phyloP scores from a whole-genome alignment of 148 eudicot species.

The Dianthus caryophyllus region DNA sequence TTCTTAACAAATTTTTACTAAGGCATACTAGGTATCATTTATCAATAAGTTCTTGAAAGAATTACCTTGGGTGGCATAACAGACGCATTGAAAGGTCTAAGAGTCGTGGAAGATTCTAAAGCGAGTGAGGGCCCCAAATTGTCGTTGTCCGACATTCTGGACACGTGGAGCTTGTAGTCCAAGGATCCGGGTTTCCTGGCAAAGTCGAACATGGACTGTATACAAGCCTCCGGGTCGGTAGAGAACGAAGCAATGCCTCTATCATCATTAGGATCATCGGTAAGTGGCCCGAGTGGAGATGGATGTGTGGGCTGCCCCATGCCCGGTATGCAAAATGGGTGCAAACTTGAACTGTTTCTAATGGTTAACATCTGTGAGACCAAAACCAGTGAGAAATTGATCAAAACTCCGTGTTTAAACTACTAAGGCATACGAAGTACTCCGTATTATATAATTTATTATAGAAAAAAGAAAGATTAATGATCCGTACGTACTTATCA shows the following conservation, averaged over 20 bases:
- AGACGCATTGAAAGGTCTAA: conserved; percentile 38
- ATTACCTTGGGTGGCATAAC: conserved; percentile 56
- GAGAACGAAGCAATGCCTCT: conserved; percentile 32
- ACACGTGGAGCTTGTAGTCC: conserved; percentile 29
- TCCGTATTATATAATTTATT: no score
- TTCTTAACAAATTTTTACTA: background rate
- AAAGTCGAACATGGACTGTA: conserved; percentile 35
- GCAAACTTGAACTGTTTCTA: conserved; percentile 71
- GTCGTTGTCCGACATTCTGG: conserved; percentile 25
- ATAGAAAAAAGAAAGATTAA: background rate
- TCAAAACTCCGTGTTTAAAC: no score
- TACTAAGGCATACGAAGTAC: no score
- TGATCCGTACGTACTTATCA: no score
- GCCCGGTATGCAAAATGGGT: conserved; percentile 48
- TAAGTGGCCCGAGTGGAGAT: conserved; percentile 27
- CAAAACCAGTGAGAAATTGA: background rate
- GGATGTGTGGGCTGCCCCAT: conserved; percentile 28
- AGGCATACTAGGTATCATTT: no score
- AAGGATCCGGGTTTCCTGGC: conserved; percentile 30
- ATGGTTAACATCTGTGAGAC: conserved; percentile 70
- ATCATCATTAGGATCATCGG: conserved; percentile 36
- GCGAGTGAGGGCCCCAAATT: conserved; percentile 34
- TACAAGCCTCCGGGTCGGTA: conserved; percentile 32
- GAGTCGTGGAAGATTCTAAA: conserved; percentile 32
- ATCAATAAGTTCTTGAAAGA: background rate